phyloP scores from a whole-genome alignment of 345 rosid species.

The Excoecaria cochinchinensis region DNA sequence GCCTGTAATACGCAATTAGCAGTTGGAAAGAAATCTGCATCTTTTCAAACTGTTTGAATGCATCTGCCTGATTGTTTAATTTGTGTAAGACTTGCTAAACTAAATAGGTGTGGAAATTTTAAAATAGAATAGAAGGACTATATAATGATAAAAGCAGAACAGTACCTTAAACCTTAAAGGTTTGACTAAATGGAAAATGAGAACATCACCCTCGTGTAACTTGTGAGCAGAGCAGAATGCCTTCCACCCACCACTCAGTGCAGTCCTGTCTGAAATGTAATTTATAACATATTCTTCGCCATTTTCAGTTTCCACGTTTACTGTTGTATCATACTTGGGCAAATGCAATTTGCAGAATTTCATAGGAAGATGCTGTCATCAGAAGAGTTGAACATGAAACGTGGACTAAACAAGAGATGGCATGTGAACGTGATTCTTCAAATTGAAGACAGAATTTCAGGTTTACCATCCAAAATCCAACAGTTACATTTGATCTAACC shows the following conservation, averaged over 20 bases:
- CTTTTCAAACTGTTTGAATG: not conserved
- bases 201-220: slow-evolving; percentile 45
- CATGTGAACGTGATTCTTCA: not conserved
- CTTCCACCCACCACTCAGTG: slow-evolving; percentile 55
- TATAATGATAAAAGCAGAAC: not conserved
- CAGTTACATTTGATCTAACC: slow-evolving; percentile 43
- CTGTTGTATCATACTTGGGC: slow-evolving; percentile 38
- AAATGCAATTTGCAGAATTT: slow-evolving; percentile 45
- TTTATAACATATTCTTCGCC: slow-evolving; percentile 38
- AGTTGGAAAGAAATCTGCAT: not conserved
- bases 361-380: slow-evolving; percentile 48
- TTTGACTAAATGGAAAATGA: slow-evolving; percentile 42
- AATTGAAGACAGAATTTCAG: slow-evolving; percentile 15
- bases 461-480: slow-evolving; percentile 50
- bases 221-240: slow-evolving; percentile 35
- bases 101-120: too few relatives aligned
- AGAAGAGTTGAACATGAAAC: slow-evolving; percentile 11
- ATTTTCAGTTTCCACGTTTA: slow-evolving; percentile 34
- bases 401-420: not conserved
- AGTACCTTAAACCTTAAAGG: slow-evolving; percentile 47
- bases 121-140: not conserved
- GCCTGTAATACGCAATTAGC: not conserved
- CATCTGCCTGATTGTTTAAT: slow-evolving; percentile 4
- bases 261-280: slow-evolving; percentile 45
- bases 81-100: not conserved